Evolutionary conservation across 352 stramenopile genomes (phyloP).

Genomic region (Peronospora farinosa): DNA sequence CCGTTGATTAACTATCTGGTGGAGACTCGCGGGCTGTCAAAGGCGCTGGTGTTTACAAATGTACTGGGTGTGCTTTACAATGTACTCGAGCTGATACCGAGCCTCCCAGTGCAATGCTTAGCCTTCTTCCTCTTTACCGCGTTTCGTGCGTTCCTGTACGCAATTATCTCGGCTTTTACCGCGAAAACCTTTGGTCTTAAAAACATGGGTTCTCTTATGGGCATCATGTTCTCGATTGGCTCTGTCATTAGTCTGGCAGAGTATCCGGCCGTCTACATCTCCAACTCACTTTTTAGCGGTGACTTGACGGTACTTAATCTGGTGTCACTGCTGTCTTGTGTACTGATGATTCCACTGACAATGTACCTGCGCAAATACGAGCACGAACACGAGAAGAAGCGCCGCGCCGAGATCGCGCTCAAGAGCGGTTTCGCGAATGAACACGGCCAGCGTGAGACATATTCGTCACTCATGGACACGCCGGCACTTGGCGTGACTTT

Average conservation of each 20-base stretch:
- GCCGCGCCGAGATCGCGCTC: constrained; percentile 29
- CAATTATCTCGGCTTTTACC: constrained; percentile 80
- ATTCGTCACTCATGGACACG: constrained; percentile 43
- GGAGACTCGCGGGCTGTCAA: constrained; percentile 54
- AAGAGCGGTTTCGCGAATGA: constrained; percentile 14
- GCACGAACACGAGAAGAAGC: constrained; percentile 33
- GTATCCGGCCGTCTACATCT: constrained; percentile 69
- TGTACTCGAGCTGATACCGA: constrained; percentile 57
- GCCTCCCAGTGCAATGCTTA: constrained; percentile 52
- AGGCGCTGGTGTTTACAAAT: constrained; percentile 73
- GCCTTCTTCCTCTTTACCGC: constrained; percentile 79
- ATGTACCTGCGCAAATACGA: constrained; percentile 54
- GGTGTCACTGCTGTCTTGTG: constrained; percentile 42
- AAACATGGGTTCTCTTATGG: constrained; percentile 78
- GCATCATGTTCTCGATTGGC: constrained; percentile 76
- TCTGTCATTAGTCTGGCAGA: constrained; percentile 70
- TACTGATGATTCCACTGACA: constrained; percentile 57
- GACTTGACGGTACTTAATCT: constrained; percentile 52
- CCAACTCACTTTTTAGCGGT: constrained; percentile 52
- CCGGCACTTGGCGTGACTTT: constrained; percentile 45
- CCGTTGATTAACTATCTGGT: constrained; percentile 81
- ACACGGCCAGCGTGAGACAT: constrained; percentile 21
- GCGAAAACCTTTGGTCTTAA: constrained; percentile 84
- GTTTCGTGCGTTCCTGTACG: constrained; percentile 83
- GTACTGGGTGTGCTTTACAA: constrained; percentile 69